Conservation (phyloP, 371 early-diverging fungal species). For the Saksenaea oblongispora region DNA sequence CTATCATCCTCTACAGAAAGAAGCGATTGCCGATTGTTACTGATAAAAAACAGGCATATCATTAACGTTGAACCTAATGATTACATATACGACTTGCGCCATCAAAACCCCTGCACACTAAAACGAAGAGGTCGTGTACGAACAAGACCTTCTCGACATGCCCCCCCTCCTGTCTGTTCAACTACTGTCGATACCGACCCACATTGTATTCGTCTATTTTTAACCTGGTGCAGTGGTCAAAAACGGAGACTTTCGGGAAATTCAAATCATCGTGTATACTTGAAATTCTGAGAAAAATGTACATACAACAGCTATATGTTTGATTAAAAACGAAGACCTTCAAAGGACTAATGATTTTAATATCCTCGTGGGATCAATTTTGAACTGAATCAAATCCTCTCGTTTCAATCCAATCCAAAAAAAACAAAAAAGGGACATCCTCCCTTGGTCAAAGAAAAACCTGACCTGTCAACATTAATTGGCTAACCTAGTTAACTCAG, state of each 20-base stretch:
- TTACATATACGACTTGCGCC: background rate
- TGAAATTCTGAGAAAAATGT: background rate
- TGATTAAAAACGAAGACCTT: no score
- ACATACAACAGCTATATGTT: background rate
- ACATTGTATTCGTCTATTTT: conserved; percentile 21
- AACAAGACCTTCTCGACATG: background rate
- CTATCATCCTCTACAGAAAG: background rate
- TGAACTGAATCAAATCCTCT: background rate
- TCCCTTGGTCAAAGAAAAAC: background rate
- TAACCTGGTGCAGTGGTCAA: background rate
- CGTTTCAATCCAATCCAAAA: background rate
- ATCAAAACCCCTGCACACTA: background rate
- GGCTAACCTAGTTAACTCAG: background rate
- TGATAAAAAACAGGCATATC: background rate
- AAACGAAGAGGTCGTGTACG: conserved; percentile 1
- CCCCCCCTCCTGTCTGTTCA: conserved; percentile 14
- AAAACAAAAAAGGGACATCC: background rate
- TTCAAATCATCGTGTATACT: background rate
- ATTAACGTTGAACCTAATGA: background rate
- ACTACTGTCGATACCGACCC: conserved; percentile 34
- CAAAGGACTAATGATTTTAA: no score
- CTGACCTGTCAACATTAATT: background rate
- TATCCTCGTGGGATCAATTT: background rate
- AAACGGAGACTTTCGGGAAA: background rate
- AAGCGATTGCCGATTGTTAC: background rate